Percentiles rank a stretch among this genome's conserved stretches.
Evolutionary conservation across 352 stramenopile species (phyloP).

Genomic region (Thalassiosira hispida): DNA sequence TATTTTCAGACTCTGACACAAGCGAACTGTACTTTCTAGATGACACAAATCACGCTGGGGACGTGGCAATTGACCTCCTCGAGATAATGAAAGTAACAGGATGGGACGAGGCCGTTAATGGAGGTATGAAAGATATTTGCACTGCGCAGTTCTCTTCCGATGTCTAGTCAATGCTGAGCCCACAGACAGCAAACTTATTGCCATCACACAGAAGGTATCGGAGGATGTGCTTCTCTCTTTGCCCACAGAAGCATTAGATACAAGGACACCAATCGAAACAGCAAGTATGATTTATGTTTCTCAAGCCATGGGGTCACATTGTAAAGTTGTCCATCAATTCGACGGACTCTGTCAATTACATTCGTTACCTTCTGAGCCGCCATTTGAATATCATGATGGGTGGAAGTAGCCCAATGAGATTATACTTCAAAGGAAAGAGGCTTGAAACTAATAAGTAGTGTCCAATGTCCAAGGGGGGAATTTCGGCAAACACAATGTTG

Average conservation of each 20-base stretch:
- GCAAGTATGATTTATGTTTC: neutral
- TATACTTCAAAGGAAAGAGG: neutral
- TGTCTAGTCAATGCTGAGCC: neutral
- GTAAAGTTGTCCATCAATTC: slow-evolving; percentile 1
- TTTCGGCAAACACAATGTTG: neutral
- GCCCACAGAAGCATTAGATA: neutral
- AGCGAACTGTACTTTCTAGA: slow-evolving; percentile 5
- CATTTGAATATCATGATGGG: neutral
- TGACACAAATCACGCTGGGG: slow-evolving; percentile 3
- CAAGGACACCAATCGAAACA: neutral
- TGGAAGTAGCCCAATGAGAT: neutral
- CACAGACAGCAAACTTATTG: neutral
- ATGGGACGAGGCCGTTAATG: neutral
- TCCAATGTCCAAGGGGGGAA: no score
- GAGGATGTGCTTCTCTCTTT: neutral
- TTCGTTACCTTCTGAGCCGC: neutral
- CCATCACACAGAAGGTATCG: neutral
- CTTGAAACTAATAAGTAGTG: neutral
- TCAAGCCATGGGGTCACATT: neutral
- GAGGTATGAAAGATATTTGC: neutral
- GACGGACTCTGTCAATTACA: slow-evolving; percentile 14
- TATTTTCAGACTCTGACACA: slow-evolving; percentile 7
- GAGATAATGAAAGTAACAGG: slow-evolving; percentile 15
- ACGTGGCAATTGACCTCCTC: slow-evolving; percentile 15
- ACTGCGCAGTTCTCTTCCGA: neutral